Conservation (phyloP, 75 land plant genomes). For the Selaginella tamariscina region DNA sequence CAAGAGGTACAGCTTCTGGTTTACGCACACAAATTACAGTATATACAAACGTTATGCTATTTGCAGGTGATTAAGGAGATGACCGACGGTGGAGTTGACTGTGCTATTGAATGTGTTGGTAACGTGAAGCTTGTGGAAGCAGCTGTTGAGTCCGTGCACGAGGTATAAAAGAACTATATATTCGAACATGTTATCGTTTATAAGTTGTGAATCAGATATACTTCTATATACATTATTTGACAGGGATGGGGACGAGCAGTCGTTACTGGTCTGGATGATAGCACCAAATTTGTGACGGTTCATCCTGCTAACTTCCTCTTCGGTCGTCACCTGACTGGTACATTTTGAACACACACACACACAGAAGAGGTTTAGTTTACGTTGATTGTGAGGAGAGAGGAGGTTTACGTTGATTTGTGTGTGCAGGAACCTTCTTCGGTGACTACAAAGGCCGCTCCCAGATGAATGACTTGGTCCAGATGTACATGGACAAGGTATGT, state of each 20-base stretch:
- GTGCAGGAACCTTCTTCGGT: constrained; percentile 54
- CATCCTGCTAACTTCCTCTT: constrained; percentile 51
- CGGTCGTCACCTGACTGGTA: constrained; percentile 47
- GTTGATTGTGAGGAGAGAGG: constrained; percentile 32
- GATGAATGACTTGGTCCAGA: constrained; percentile 47
- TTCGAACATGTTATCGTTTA: neutral
- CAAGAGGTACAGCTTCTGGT: neutral
- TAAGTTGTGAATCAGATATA: neutral
- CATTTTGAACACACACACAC: too few relatives aligned
- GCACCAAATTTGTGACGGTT: constrained; percentile 35
- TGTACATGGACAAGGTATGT: constrained; percentile 53
- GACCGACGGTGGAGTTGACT: constrained; percentile 80
- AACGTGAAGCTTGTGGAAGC: constrained; percentile 49
- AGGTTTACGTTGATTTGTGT: constrained; percentile 36
- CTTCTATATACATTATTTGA: neutral
- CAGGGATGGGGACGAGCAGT: constrained; percentile 93
- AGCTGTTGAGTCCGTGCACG: constrained; percentile 51
- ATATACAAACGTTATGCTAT: neutral
- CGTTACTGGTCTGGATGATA: constrained; percentile 60
- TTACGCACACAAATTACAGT: neutral
- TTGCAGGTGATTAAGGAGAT: constrained; percentile 54
- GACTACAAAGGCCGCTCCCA: constrained; percentile 75
- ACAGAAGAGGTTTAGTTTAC: too few relatives aligned
- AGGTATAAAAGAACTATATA: neutral
- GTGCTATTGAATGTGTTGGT: constrained; percentile 86